phyloP scores from a whole-genome alignment of 768 basidiomycete species.

The Leccinum incarnatum region DNA sequence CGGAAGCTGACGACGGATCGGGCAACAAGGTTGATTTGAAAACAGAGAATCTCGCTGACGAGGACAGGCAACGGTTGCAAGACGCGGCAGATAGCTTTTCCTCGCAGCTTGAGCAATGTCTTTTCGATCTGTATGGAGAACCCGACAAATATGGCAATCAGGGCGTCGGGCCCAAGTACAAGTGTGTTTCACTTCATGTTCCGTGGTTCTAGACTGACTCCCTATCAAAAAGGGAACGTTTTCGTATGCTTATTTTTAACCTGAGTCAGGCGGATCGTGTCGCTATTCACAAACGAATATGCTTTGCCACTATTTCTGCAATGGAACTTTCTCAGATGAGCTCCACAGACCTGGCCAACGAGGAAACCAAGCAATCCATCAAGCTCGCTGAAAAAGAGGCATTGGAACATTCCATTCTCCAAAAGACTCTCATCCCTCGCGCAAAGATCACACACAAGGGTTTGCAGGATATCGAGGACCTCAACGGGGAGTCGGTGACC shows the following conservation, averaged over 20 bases:
- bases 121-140: slow-evolving; percentile 77
- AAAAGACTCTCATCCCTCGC: slow-evolving; percentile 57
- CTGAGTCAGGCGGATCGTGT: slow-evolving; percentile 79
- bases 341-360: slow-evolving; percentile 84
- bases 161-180: slow-evolving; percentile 75
- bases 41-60: slow-evolving; percentile 55
- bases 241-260: slow-evolving; percentile 88
- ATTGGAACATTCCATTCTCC: slow-evolving; percentile 80
- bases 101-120: slow-evolving; percentile 66
- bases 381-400: slow-evolving; percentile 80
- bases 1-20: slow-evolving; percentile 34
- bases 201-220: slow-evolving; percentile 3
- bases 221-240: slow-evolving; percentile 64
- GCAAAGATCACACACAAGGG: slow-evolving; percentile 95
- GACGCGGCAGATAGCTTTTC: slow-evolving; percentile 63
- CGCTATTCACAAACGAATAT: slow-evolving; percentile 76
- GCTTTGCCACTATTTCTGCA: slow-evolving; percentile 60
- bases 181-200: slow-evolving; percentile 45
- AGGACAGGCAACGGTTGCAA: slow-evolving; percentile 54
- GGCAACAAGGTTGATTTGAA: slow-evolving; percentile 41
- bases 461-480: slow-evolving; percentile 83
- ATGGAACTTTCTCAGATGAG: slow-evolving; percentile 80
- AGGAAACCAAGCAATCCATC: slow-evolving; percentile 81
- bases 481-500: slow-evolving; percentile 49
- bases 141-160: slow-evolving; percentile 65